Evolutionary conservation across 768 basidiomycete genomes (phyloP), one percentile per base, ranked within the genome.

Genomic region (Boletus sp.): DNA sequence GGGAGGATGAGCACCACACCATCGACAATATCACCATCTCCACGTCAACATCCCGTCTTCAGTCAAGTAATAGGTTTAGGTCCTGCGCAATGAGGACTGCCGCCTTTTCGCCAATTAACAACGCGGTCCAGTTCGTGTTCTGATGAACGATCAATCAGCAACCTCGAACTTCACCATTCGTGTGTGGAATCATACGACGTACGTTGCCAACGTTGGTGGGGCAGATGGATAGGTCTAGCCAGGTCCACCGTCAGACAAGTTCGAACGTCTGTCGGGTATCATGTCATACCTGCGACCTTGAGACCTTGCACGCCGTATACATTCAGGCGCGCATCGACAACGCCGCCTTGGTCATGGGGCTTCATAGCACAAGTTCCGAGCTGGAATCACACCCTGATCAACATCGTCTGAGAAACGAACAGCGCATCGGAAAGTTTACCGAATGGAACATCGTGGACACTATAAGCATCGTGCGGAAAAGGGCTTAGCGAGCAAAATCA

Each of bases 341-440:
- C 24, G 24, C 24, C 24, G 3, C 24, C 24, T 24, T 24, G 24
- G 12, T 81, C 75, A 1, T 79, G 78, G 0, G 84, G 78, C 67
- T 86, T 86, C 87, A 88, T 88, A 0, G 85, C 79, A 55, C 85
- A 87, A 0, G 85, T 87, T 36, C 85, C 85, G 4, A 47, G 46
- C 46, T 30, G 18, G 30, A 47, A n/a, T 3, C 7, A 35, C 28
- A 48, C 33, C 8, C 15, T 18, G 11, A 15, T n/a, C 29, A 12
- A 35, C 6, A 12, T 17, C 18, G n/a, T 48, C 35, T n/a, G 33
- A 15, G 18, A 33, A 20, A 3, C 5, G 7, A 20, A 12, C 3
- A 12, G 5, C 4, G 14, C 4, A 9, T 11, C 32, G 11, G 20
- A 24, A 24, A 28, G 20, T 11, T 29, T 35, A 48, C 33, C 33